Evolutionary conservation across 495 filamentous ascomycete species (phyloP), one percentile per base, ranked within the genome.

Genomic region (Podospora conica): DNA sequence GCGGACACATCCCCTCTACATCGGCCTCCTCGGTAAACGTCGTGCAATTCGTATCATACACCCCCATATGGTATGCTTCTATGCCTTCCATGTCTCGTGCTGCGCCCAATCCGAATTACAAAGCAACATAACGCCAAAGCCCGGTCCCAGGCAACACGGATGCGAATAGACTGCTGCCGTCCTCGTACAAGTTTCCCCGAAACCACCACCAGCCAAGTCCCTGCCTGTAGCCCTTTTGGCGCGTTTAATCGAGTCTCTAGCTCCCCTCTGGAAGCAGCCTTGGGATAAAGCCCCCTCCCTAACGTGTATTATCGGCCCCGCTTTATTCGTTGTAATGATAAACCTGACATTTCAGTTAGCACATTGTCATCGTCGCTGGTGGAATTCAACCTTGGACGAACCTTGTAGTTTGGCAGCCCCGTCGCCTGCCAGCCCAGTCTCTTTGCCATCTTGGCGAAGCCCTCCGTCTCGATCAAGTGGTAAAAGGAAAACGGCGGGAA

Each of bases 401-500:
- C 95, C 82, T 96, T 92, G 79, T 98, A 98, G 81, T 98, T 96
- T 33, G 95, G 95, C 71, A 98, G 72, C 6, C 95, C 95, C 72
- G 84, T 90, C 56, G 90, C 84, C 62, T 86, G 80, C 86, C 93
- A 97, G 21, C 92, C 92, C 72, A 98, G 76, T 65, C 95, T 82
- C 70, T 82, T 87, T 21, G 92, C 94, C 95, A 98, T 98, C 79
- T 93, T 97, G 15, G 96, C 94, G 72, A 98, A 98, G 0, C 95
- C 95, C 74, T 98, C 95, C 6, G 96, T 98, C 80, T 98, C 95
- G 68, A 98, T 94, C 27, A 98, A 78, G 77, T 98, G 91, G 73
- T 96, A 98, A 74, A 98, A 98, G 3, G 94, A 78, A 75, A 98
- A 98, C 0, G 95, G 85, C 20, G 95, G 95, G 76, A 98, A 98